These are phyloP conservation scores for Plasmodium inui DNA, from an alignment of 169 alveolate species.

Conservation along the genomic window DNA sequence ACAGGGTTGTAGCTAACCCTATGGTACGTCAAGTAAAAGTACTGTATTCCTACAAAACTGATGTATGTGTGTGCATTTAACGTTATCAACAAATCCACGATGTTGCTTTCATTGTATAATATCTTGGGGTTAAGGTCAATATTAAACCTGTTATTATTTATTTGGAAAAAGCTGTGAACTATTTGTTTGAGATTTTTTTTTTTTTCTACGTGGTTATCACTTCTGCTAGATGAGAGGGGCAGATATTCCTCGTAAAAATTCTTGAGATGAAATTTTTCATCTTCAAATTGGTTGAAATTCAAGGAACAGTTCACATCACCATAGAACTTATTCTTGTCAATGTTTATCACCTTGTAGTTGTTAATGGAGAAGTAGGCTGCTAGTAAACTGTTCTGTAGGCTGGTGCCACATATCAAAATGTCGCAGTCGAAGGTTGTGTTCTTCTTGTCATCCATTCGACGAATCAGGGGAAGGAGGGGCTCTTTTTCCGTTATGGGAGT, in stretches of 20 bases:
- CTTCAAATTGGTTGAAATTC: conserved; percentile 48
- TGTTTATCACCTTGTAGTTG: conserved; percentile 54
- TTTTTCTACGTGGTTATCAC: neutral
- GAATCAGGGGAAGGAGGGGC: neutral
- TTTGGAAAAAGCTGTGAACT: conserved; percentile 34
- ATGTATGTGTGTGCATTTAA: conserved; percentile 57
- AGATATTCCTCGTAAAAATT: conserved; percentile 62
- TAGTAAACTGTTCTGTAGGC: conserved; percentile 36
- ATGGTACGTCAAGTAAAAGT: conserved; percentile 37
- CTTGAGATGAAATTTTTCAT: conserved; percentile 18
- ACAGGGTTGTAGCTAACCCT: neutral
- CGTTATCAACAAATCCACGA: conserved; percentile 11
- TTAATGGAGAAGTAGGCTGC: conserved; percentile 57
- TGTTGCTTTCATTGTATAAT: conserved; percentile 58
- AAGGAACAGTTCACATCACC: conserved; percentile 68
- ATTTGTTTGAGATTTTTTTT: conserved; percentile 21
- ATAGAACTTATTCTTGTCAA: conserved; percentile 55
- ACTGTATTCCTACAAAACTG: conserved; percentile 50
- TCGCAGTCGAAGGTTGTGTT: conserved; percentile 39
- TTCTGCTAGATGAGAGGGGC: conserved; percentile 3
- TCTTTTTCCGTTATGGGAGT: neutral
- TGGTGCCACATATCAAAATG: conserved; percentile 64
- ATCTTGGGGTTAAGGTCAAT: conserved; percentile 58
- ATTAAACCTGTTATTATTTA: conserved; percentile 50
- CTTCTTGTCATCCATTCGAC: conserved; percentile 37